Evolutionary conservation across 257 asterid genomes (phyloP).

Genomic region (Buddleja alternifolia): DNA sequence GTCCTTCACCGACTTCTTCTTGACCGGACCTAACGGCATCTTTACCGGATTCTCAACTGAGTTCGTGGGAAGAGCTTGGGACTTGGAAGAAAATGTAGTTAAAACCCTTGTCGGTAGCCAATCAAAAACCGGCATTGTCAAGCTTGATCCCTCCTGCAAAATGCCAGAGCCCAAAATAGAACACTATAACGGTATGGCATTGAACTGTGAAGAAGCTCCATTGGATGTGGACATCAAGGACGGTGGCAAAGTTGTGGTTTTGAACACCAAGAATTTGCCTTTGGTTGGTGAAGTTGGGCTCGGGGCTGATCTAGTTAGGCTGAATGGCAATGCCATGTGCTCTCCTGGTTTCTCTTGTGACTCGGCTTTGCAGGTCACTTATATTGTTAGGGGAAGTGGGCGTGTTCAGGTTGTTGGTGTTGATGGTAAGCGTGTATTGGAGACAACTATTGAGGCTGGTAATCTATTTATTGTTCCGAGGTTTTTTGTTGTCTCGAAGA

Average conservation of each 20-base stretch:
- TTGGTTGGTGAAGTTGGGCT: slow-evolving; percentile 81
- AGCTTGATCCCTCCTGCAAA: slow-evolving; percentile 35
- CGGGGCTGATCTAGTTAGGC: slow-evolving; percentile 83
- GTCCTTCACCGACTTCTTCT: slow-evolving; percentile 54
- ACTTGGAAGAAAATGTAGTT: slow-evolving; percentile 40
- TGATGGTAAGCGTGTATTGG: slow-evolving; percentile 77
- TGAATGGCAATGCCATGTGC: slow-evolving; percentile 79
- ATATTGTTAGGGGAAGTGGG: slow-evolving; percentile 84
- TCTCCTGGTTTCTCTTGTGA: slow-evolving; percentile 94
- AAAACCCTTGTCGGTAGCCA: slow-evolving; percentile 45
- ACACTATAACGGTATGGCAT: slow-evolving; percentile 51
- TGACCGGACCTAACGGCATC: slow-evolving; percentile 54
- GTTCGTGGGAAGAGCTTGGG: slow-evolving; percentile 58
- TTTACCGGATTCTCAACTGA: slow-evolving; percentile 57
- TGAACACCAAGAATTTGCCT: slow-evolving; percentile 87
- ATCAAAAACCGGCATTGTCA: slow-evolving; percentile 43
- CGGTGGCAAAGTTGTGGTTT: slow-evolving; percentile 70
- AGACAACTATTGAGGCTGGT: slow-evolving; percentile 69
- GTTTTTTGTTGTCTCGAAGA: slow-evolving; percentile 87
- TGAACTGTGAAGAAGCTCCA: slow-evolving; percentile 65
- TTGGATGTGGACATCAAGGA: slow-evolving; percentile 54
- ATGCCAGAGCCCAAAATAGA: slow-evolving; percentile 59
- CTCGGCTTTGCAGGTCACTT: slow-evolving; percentile 88
- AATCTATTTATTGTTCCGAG: slow-evolving; percentile 79
- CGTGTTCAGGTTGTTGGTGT: slow-evolving; percentile 79